Evolutionary conservation across 2,329 filamentous ascomycete genomes (phyloP).

Genomic region (Neodidymelliopsis sp.): DNA sequence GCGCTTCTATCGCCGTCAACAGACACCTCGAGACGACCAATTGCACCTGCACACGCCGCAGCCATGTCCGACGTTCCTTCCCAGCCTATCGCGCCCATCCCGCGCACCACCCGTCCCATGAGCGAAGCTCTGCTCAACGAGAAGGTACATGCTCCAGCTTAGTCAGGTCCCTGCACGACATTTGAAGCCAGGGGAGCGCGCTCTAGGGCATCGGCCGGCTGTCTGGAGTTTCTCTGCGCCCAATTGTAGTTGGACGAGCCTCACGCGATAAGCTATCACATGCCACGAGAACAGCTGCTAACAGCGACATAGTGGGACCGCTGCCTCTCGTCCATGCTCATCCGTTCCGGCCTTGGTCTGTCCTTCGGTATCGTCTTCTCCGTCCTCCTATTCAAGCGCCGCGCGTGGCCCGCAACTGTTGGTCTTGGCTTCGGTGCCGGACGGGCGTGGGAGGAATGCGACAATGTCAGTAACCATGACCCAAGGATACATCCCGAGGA

Average conservation of each 20-base stretch:
- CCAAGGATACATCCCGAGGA: not conserved
- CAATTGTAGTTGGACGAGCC: conserved; percentile 11
- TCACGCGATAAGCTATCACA: conserved; percentile 24
- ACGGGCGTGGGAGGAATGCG: conserved; percentile 97
- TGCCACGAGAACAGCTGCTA: conserved; percentile 18
- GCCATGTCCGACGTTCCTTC: conserved; percentile 67
- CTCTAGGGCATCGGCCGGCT: not conserved
- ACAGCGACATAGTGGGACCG: conserved; percentile 83
- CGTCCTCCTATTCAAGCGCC: conserved; percentile 95
- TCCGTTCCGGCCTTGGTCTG: conserved; percentile 94
- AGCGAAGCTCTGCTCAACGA: conserved; percentile 98
- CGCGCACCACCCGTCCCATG: conserved; percentile 78
- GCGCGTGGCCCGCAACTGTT: conserved; percentile 96
- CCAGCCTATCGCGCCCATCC: conserved; percentile 66
- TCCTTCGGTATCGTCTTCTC: conserved; percentile 99
- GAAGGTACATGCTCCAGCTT: conserved; percentile 71
- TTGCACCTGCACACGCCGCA: conserved; percentile 35
- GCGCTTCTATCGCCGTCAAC: conserved; percentile 24
- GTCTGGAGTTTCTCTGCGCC: not conserved
- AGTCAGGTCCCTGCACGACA: not conserved
- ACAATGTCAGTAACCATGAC: conserved; percentile 62
- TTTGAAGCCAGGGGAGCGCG: not conserved
- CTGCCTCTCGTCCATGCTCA: conserved; percentile 95
- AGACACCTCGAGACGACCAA: conserved; percentile 33
- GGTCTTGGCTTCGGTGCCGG: conserved; percentile 95